These are phyloP conservation scores for Candida buenavistaensis DNA, from an alignment of 1,139 yeast species.

Conservation along the genomic window DNA sequence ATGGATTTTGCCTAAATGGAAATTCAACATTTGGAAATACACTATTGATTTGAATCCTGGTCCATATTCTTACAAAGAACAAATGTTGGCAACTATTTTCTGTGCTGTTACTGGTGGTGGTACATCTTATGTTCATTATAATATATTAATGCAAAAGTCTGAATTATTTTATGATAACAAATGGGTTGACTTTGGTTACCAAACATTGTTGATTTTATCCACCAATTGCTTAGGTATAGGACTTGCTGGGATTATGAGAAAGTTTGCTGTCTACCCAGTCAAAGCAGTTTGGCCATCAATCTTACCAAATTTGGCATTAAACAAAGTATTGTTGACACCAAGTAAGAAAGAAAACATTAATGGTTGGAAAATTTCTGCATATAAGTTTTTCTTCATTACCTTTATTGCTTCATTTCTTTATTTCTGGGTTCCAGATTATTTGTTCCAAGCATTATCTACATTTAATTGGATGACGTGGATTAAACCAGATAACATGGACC, in stretches of 20 bases:
- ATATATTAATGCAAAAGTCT: constrained; percentile 27
- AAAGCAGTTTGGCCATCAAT: constrained; percentile 58
- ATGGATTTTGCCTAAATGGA: constrained; percentile 47
- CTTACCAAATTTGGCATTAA: constrained; percentile 58
- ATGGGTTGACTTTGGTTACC: constrained; percentile 53
- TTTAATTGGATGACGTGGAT: constrained; percentile 45
- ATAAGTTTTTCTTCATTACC: constrained; percentile 27
- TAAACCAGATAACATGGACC: constrained; percentile 27
- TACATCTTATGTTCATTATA: constrained; percentile 21
- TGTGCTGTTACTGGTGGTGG: constrained; percentile 35
- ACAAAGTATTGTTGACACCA: constrained; percentile 48
- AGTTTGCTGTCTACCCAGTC: constrained; percentile 58
- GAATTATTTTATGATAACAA: constrained; percentile 36
- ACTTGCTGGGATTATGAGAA: constrained; percentile 60
- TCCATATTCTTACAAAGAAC: constrained; percentile 66
- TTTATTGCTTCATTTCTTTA: constrained; percentile 27
- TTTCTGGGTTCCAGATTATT: constrained; percentile 36
- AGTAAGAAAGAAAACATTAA: constrained; percentile 41
- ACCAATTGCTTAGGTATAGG: constrained; percentile 66
- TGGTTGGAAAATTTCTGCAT: constrained; percentile 38
- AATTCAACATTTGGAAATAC: constrained; percentile 36
- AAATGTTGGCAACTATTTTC: constrained; percentile 45
- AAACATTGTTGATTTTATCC: constrained; percentile 48
- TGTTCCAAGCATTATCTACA: constrained; percentile 31
- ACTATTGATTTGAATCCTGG: constrained; percentile 52